phyloP scores from a whole-genome alignment of 805 yeast species.

The Debaryomyces prosopidis region DNA sequence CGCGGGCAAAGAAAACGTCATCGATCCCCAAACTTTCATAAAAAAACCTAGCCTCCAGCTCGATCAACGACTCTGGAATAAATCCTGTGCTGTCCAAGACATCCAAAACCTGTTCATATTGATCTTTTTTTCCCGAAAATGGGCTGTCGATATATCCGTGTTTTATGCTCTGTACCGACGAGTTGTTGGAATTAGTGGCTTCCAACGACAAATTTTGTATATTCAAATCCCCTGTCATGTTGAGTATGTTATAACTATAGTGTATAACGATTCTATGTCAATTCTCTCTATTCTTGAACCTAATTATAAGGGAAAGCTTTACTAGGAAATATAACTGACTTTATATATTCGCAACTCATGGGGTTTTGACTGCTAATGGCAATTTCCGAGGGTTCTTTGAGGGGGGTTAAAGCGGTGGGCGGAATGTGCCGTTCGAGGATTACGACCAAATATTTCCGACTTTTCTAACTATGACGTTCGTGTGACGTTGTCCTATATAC shows the following conservation, averaged over 20 bases:
- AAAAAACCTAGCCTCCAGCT: slow-evolving; percentile 86
- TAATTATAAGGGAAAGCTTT: neutral
- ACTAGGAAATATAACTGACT: neutral
- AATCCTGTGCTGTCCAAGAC: slow-evolving; percentile 80
- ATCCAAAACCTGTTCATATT: slow-evolving; percentile 80
- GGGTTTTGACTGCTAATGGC: neutral
- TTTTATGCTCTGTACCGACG: slow-evolving; percentile 31
- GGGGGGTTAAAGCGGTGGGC: too few species aligned
- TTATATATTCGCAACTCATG: neutral
- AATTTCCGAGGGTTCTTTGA: too few species aligned
- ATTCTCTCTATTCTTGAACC: neutral
- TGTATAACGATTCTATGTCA: neutral
- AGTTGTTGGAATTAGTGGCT: slow-evolving; percentile 26
- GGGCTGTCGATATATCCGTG: slow-evolving; percentile 74
- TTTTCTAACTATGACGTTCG: neutral
- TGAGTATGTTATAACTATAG: neutral
- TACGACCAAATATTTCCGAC: neutral
- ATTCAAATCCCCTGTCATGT: slow-evolving; percentile 13
- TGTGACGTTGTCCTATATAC: neutral
- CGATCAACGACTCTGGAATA: slow-evolving; percentile 84
- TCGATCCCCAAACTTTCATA: slow-evolving; percentile 86
- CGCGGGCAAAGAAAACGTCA: slow-evolving; percentile 87
- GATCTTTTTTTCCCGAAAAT: slow-evolving; percentile 78
- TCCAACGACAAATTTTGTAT: slow-evolving; percentile 24
- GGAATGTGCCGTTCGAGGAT: too few species aligned